Evolutionary conservation across 1,284 basidiomycete genomes (phyloP), one percentile per base, ranked within the genome.

Genomic region (Apiotrichum sp.): DNA sequence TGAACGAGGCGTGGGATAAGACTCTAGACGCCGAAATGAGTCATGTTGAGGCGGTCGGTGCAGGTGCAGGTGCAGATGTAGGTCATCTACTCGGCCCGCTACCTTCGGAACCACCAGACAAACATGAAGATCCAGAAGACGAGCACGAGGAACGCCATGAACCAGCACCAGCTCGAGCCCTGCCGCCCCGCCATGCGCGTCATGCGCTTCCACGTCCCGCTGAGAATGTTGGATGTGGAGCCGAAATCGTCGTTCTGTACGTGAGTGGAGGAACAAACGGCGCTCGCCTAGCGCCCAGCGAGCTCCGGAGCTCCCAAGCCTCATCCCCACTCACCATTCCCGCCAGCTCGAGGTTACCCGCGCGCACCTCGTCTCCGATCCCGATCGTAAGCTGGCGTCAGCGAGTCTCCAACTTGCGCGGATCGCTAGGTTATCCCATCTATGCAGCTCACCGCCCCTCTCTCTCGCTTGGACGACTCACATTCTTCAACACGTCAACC

Each of bases 341-440:
- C 57, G 84, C 84, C 41, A 97, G 83, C 70, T 95, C 88, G 39
- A 86, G 80, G 16, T 93, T 92, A 47, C 90, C 93, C 62, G 97
- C 92, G 52, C 87, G 81, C 3, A 97, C 93, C 77, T 98, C 95
- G 67, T 89, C 89, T n/a, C 93, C 93, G 65, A 98, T 98, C 4
- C 90, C 92, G 62, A 92, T 82, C 1, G 93, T 96, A 65, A 98
- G 89, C 92, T 98, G 71, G 48, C 4, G 44, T 62, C 61, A 66
- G 62, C 45, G 4, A 16, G 34, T 22, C 16, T 22, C n/a, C n/a
- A 22, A 22, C 22, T 22, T 22, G 22, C 22, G 22, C 22, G 2
- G 22, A 22, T 22, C 22, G 22, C 2, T 1, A 22, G 22, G 22
- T 2, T 22, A 22, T 22, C 22, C 22, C 22, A 22, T 4, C 29